Percentiles rank a stretch among this genome's conserved stretches.
Conservation (phyloP, 371 early-diverging fungal species). For the Homolaphlyctis polyrhiza region DNA sequence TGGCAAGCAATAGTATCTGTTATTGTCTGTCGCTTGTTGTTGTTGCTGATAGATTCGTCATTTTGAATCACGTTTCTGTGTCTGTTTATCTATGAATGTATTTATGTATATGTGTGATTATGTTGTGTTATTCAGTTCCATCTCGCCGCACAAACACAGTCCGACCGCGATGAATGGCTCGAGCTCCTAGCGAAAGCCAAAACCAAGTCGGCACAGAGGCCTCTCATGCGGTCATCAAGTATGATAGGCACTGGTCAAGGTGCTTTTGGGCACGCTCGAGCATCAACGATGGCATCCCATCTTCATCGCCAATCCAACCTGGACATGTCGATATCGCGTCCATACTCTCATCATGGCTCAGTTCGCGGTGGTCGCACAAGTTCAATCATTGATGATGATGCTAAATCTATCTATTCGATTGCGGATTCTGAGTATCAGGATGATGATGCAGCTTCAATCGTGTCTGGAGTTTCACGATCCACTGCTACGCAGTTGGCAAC, state of each 20-base stretch:
- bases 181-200: slow-evolving; percentile 1
- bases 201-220: not conserved
- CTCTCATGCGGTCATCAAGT: not conserved
- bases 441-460: slow-evolving; percentile 7
- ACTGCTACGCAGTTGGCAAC: not conserved
- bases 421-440: slow-evolving; percentile 8
- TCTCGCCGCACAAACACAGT: slow-evolving; percentile 35
- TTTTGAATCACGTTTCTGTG: no score
- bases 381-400: slow-evolving; percentile 8
- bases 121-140: no score
- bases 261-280: not conserved
- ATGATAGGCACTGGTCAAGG: not conserved
- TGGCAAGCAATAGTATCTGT: no score
- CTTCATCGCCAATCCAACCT: not conserved
- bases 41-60: no score
- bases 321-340: not conserved
- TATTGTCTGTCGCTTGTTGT: no score
- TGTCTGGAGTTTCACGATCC: slow-evolving; percentile 11
- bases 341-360: not conserved
- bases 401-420: slow-evolving; percentile 18
- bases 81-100: not conserved
- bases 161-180: slow-evolving; percentile 42
- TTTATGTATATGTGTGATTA: not conserved
- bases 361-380: not conserved
- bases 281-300: not conserved